Evolutionary conservation across 345 rosid genomes (phyloP).

Genomic region (Hibiscus tridactylites): DNA sequence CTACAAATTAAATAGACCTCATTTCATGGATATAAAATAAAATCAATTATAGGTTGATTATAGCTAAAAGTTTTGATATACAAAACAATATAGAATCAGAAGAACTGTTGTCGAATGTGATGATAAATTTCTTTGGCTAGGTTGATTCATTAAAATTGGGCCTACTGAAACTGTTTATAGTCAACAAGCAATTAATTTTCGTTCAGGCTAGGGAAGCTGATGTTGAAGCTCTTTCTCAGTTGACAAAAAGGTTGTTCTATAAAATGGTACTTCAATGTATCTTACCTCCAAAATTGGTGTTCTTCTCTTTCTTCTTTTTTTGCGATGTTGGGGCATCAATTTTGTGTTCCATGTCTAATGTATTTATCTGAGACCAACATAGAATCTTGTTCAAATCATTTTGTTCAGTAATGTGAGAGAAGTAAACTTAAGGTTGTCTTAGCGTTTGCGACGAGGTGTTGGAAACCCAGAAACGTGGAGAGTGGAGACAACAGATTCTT

Average conservation of each 20-base stretch:
- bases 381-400: conserved; percentile 6
- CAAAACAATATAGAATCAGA: not conserved
- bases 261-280: not conserved
- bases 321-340: not conserved
- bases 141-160: conserved; percentile 31
- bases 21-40: not conserved
- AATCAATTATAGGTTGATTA: not conserved
- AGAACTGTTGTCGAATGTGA: conserved; percentile 1
- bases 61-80: not conserved
- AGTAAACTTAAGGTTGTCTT: conserved; percentile 13
- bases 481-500: not conserved
- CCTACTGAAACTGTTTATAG: conserved; percentile 24
- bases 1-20: not conserved
- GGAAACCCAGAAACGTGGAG: conserved; percentile 50
- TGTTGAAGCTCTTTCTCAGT: conserved; percentile 46
- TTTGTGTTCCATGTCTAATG: not conserved
- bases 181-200: conserved; percentile 27
- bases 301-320: too few relatives aligned
- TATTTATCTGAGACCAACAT: not conserved
- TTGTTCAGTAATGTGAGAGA: not conserved
- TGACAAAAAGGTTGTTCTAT: conserved; percentile 45
- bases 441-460: not conserved
- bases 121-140: conserved; percentile 28
- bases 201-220: conserved; percentile 54
- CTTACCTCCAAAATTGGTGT: not conserved